Percentiles rank a stretch among this genome's conserved stretches.
phyloP scores from a whole-genome alignment of 257 asterid genomes.

The Petunia axillaris region DNA sequence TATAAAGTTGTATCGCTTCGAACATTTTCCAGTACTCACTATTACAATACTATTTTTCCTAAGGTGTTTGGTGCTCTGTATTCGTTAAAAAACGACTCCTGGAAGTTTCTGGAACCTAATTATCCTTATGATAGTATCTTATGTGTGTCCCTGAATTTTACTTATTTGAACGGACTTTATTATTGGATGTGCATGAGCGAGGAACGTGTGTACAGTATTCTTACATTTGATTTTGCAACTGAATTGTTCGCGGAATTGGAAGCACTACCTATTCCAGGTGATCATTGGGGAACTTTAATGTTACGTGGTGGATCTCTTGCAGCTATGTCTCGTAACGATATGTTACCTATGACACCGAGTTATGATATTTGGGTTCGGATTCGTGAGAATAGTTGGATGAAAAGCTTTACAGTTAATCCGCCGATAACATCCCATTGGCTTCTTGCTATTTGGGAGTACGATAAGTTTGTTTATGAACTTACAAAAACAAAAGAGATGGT shows the following conservation, averaged over 20 bases:
- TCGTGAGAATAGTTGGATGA: constrained; percentile 6
- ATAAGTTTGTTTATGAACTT: neutral
- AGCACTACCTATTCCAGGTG: neutral
- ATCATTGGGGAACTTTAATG: neutral
- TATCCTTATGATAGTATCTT: neutral
- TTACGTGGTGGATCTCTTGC: constrained; percentile 1
- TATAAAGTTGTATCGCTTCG: neutral
- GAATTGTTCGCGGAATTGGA: neutral
- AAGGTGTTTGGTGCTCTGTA: neutral
- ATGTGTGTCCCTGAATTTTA: neutral
- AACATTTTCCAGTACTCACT: neutral
- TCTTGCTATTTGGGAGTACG: neutral
- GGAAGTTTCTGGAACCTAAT: neutral
- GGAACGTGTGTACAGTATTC: neutral
- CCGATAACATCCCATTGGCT: neutral
- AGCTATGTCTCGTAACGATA: neutral
- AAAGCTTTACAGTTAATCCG: neutral
- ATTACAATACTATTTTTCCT: neutral
- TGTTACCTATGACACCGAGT: neutral
- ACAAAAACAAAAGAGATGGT: neutral
- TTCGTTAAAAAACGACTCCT: neutral
- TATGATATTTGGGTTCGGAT: constrained; percentile 6
- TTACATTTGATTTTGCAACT: neutral
- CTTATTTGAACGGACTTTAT: neutral
- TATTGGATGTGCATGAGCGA: neutral